phyloP scores from a whole-genome alignment of 257 asterid species.

The Schizonepeta tenuifolia region DNA sequence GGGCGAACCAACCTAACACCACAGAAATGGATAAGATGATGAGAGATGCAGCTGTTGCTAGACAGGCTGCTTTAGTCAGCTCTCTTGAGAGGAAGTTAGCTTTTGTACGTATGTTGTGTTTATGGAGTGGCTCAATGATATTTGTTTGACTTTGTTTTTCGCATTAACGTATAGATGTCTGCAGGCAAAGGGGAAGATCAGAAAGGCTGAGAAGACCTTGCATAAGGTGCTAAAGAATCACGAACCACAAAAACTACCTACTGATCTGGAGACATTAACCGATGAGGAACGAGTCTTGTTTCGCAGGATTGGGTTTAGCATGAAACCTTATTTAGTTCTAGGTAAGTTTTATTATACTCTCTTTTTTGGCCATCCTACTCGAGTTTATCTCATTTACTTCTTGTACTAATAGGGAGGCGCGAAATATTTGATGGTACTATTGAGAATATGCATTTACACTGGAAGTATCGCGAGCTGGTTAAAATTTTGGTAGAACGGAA shows the following conservation, averaged over 20 bases:
- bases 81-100: constrained; percentile 71
- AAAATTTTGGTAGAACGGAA: constrained; percentile 71
- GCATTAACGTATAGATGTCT: constrained; percentile 25
- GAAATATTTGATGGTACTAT: constrained; percentile 84
- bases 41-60: constrained; percentile 67
- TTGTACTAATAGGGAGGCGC: constrained; percentile 70
- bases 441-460: constrained; percentile 95
- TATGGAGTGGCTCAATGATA: not conserved
- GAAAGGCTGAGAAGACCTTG: constrained; percentile 69
- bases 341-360: constrained; percentile 47
- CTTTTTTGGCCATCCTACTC: not conserved
- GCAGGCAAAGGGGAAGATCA: constrained; percentile 80
- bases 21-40: constrained; percentile 71
- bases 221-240: constrained; percentile 57
- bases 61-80: constrained; percentile 64
- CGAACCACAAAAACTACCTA: constrained; percentile 69
- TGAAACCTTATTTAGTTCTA: constrained; percentile 77
- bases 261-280: constrained; percentile 79
- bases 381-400: constrained; percentile 12
- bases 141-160: constrained; percentile 17
- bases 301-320: constrained; percentile 84
- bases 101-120: constrained; percentile 54
- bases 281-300: constrained; percentile 87
- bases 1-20: constrained; percentile 61
- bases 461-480: constrained; percentile 94